phyloP scores from a whole-genome alignment of 2,329 filamentous ascomycete species.

The Calonectria montana region DNA sequence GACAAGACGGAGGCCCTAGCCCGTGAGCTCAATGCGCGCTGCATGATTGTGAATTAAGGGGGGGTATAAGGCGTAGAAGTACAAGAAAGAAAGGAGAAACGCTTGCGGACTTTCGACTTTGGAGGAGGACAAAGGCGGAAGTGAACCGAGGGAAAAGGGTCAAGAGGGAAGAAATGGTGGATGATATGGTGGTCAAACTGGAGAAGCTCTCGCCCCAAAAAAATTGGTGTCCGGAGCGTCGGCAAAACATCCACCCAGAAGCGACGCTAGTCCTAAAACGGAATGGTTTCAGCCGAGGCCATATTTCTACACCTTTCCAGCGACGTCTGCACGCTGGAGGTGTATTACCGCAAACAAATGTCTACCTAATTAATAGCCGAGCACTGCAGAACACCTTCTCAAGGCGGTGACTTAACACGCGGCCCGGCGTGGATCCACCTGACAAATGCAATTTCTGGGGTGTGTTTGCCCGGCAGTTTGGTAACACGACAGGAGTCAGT shows the following conservation, averaged over 20 bases:
- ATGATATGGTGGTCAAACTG: conserved; percentile 42
- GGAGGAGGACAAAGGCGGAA: conserved; percentile 41
- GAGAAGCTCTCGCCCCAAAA: conserved; percentile 47
- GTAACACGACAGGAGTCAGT: neutral
- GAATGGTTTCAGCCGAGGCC: conserved; percentile 43
- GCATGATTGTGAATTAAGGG: conserved; percentile 74
- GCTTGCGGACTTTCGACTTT: conserved; percentile 42
- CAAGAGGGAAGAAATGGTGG: conserved; percentile 32
- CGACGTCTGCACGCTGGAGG: conserved; percentile 41
- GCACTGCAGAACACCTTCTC: neutral
- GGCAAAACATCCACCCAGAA: conserved; percentile 53
- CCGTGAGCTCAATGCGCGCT: conserved; percentile 89
- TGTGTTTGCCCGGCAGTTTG: conserved; percentile 25
- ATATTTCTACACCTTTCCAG: conserved; percentile 54
- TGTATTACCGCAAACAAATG: conserved; percentile 1
- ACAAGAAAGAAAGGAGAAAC: conserved; percentile 43
- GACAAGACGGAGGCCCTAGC: conserved; percentile 84
- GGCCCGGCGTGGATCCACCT: conserved; percentile 21
- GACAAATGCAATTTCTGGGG: conserved; percentile 39
- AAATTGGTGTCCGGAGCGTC: conserved; percentile 54
- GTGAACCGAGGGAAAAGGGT: conserved; percentile 26
- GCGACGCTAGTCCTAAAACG: conserved; percentile 43
- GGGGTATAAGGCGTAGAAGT: conserved; percentile 43
- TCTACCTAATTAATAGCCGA: conserved; percentile 34
- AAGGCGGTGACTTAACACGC: neutral